phyloP scores from a whole-genome alignment of 148 eudicot genomes.

The Heliamphora exappendiculata region DNA sequence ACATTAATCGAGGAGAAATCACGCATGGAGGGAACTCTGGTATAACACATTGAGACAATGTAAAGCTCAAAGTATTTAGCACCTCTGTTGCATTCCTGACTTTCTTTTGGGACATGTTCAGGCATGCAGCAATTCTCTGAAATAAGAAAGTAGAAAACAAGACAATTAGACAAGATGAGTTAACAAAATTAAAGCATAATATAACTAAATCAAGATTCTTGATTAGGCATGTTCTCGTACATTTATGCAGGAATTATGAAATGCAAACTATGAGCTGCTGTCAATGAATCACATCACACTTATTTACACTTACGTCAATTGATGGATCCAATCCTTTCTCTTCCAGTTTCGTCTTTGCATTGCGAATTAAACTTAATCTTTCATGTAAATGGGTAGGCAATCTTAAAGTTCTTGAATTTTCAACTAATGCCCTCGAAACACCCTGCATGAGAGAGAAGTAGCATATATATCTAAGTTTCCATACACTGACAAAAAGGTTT shows the following conservation, averaged over 20 bases:
- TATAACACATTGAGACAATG: not conserved
- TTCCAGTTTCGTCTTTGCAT: constrained; percentile 68
- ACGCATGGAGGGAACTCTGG: not conserved
- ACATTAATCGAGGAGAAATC: constrained; percentile 6
- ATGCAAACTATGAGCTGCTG: not conserved
- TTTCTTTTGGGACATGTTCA: constrained; percentile 85
- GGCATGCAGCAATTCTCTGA: constrained; percentile 75
- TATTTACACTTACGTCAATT: constrained; percentile 49
- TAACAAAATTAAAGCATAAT: not conserved
- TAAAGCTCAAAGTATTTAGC: not conserved
- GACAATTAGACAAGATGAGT: not conserved
- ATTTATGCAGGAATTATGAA: not conserved
- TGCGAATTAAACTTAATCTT: constrained; percentile 70
- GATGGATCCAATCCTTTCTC: constrained; percentile 81
- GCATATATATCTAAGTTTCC: not conserved
- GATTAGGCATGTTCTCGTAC: constrained; percentile 1
- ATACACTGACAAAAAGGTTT: not conserved
- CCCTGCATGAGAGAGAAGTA: constrained; percentile 48
- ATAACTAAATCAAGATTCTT: not conserved
- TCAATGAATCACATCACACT: not conserved
- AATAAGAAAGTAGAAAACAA: constrained; percentile 9
- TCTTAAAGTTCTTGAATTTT: constrained; percentile 71
- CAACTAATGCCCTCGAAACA: constrained; percentile 75
- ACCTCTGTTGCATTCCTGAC: constrained; percentile 93
- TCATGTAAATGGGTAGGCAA: constrained; percentile 82